A percentile compares a stretch with the other conserved stretches of the same genome.
Conservation (phyloP, 2,329 filamentous ascomycete species). For the Tolypocladium endophyticum region DNA sequence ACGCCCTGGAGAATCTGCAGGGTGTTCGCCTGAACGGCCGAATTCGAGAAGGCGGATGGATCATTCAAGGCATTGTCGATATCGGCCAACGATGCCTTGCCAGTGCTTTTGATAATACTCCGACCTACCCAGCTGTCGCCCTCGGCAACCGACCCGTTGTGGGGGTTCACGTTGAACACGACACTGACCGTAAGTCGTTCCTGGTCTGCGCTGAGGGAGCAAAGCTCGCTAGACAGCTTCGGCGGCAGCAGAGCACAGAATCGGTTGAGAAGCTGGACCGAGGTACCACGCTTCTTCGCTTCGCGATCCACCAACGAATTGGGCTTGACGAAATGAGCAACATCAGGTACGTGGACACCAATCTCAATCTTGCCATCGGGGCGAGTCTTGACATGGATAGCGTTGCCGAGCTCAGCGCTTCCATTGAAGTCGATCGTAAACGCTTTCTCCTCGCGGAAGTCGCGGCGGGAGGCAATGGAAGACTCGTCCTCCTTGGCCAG, state of each 20-base stretch:
- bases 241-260: slow-evolving; percentile 79
- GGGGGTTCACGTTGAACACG: slow-evolving; percentile 79
- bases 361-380: slow-evolving; percentile 83
- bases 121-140: slow-evolving; percentile 92
- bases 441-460: slow-evolving; percentile 78
- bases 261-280: slow-evolving; percentile 88
- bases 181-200: slow-evolving; percentile 88
- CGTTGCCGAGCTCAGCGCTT: slow-evolving; percentile 80
- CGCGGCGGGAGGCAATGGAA: slow-evolving; percentile 63
- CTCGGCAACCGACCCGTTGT: slow-evolving; percentile 68
- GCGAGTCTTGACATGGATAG: slow-evolving; percentile 80
- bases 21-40: slow-evolving; percentile 60
- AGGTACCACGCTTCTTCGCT: slow-evolving; percentile 94
- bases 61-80: slow-evolving; percentile 73
- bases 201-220: slow-evolving; percentile 76
- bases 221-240: slow-evolving; percentile 76
- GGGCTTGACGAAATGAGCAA: slow-evolving; percentile 92
- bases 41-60: slow-evolving; percentile 48
- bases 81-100: slow-evolving; percentile 74
- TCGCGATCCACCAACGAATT: slow-evolving; percentile 94
- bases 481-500: slow-evolving; percentile 73
- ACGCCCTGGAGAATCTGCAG: slow-evolving; percentile 73
- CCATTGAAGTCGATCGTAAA: slow-evolving; percentile 92
- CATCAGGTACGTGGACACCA: slow-evolving; percentile 88
- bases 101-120: slow-evolving; percentile 82